These are phyloP conservation scores for Prunus mongolica DNA, from an alignment of 306 rosid species.

Conservation along the genomic window DNA sequence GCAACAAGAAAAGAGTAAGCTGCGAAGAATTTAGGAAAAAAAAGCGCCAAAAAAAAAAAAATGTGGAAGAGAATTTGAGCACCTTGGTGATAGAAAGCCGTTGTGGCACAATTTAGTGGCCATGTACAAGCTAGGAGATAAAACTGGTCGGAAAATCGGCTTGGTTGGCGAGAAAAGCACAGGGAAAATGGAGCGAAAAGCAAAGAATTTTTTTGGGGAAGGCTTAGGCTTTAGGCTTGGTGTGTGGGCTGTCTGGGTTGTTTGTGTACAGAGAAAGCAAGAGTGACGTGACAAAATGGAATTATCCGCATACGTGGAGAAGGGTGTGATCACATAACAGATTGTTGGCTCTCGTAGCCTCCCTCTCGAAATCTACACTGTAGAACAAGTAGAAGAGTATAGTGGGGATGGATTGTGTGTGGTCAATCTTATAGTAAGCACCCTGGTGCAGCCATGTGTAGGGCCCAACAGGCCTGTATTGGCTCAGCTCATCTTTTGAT, in stretches of 20 bases:
- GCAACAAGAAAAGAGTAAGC: background rate
- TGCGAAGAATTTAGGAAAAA: background rate
- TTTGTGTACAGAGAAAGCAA: background rate
- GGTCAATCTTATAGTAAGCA: background rate
- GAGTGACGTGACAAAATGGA: conserved; percentile 35
- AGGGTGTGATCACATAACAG: conserved; percentile 26
- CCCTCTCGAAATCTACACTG: background rate
- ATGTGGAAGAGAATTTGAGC: conserved; percentile 7
- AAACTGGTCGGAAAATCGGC: conserved; percentile 14
- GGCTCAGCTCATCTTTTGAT: background rate
- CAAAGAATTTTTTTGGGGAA: background rate
- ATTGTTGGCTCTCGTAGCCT: background rate
- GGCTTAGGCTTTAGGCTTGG: background rate
- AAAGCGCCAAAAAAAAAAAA: background rate
- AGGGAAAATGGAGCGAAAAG: conserved; percentile 6
- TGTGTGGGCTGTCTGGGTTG: background rate
- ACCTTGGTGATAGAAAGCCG: conserved; percentile 64
- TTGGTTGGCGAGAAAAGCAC: conserved; percentile 8
- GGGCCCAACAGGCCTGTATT: background rate
- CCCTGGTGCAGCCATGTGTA: background rate
- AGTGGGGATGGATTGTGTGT: background rate
- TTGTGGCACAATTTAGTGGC: conserved; percentile 50
- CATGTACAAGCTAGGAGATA: conserved; percentile 32
- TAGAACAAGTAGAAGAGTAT: background rate
- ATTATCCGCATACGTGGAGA: conserved; percentile 50